A percentile compares a stretch with the other conserved stretches of the same genome.
Evolutionary conservation across 1,284 basidiomycete genomes (phyloP).

Genomic region (Papiliotrema laurentii): DNA sequence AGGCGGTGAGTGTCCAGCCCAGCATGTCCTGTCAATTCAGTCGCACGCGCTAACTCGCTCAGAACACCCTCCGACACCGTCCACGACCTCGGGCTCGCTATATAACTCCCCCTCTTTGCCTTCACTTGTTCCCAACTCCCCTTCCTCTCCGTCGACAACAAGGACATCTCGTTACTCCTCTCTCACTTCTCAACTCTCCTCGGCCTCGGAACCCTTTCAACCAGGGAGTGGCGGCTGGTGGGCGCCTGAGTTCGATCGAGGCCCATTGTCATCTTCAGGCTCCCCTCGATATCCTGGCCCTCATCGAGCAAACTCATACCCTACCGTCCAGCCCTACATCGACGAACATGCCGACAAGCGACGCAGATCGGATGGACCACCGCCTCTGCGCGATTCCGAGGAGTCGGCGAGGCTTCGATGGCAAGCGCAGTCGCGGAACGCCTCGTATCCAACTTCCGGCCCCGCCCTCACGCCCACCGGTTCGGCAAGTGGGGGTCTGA

Average conservation of each 20-base stretch:
- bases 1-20: constrained; percentile 13
- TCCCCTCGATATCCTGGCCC: neutral
- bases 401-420: constrained; percentile 38
- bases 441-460: constrained; percentile 30
- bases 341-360: constrained; percentile 38
- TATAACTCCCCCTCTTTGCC: constrained; percentile 22
- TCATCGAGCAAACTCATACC: constrained; percentile 14
- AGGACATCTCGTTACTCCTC: constrained; percentile 41
- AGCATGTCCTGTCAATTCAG: neutral
- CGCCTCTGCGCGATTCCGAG: constrained; percentile 30
- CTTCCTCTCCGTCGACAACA: constrained; percentile 33
- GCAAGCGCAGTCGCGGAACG: constrained; percentile 41
- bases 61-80: constrained; percentile 14
- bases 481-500: neutral
- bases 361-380: constrained; percentile 35
- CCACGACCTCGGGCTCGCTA: constrained; percentile 10
- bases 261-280: constrained; percentile 2
- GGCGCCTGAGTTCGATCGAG: constrained; percentile 31
- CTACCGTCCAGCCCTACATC: constrained; percentile 8
- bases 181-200: constrained; percentile 24
- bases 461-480: constrained; percentile 7
- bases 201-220: constrained; percentile 14
- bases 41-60: no score
- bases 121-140: constrained; percentile 26
- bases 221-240: constrained; percentile 30